Base-by-base conservation (phyloP, 331 rosid species). In the Pyrus hybrid region DNA sequence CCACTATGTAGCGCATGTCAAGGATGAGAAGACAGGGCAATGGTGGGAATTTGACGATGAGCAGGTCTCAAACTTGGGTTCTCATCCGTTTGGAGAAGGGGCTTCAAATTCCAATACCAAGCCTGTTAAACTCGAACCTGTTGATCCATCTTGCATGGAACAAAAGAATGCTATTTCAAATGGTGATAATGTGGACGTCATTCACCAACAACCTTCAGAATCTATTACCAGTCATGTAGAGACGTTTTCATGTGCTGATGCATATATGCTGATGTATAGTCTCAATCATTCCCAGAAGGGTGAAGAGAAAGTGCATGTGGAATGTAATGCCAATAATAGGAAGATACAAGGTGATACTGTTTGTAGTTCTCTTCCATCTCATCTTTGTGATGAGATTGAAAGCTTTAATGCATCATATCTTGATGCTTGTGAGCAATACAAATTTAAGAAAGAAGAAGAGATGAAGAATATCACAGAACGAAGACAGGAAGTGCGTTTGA, bases 31-130 rank as follows among this genome's bases (percentile, higher is more conserved):
- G 74, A 88, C 95, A 21, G 96, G 95, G 74, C 94, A 88, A 60
- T 94, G 98, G 98, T 94, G 98, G 98, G 96, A 94, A 77, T 91
- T 94, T 76, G 98, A 94, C 35, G 98, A 94, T 73, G 98, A 94
- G 83, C 82, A 81, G 56, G 97, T 94, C 74, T 87, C 89, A 67
- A 80, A 88, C 68, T 88, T 94, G 81, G 98, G 98, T 49, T 26
- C 21, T 71, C 92, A 88, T 72, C 98, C 98, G 63, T 94, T 94
- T 81, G 95, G 90, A 30, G 98, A 90, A 68, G 89, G 80, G 70
- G 70, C 93, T 78, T 90, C 97, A 79, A 79, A 67, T 83, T 79
- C 96, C 73, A 76, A 81, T 70, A 43, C 86, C 51, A 90, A 86
- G 84, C 81, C 91, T 64, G 88, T 53, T 41, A 84, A 60, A 77